These are phyloP conservation scores for Neurospora crassa DNA, from an alignment of 2,329 filamentous ascomycete genomes.

Conservation along the genomic window DNA sequence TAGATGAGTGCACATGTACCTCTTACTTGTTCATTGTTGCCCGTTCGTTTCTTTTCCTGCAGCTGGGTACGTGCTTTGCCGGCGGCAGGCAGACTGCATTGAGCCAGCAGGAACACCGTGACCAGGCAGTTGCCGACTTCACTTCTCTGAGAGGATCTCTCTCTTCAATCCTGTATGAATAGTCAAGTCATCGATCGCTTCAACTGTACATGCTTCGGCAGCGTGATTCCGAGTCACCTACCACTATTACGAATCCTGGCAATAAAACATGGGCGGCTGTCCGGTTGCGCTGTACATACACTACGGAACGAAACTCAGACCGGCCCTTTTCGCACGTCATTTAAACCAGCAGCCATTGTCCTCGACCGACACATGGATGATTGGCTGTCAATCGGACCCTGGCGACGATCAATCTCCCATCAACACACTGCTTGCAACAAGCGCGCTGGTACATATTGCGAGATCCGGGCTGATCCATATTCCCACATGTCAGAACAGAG, in stretches of 20 bases:
- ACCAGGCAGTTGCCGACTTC: not conserved
- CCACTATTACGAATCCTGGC: not conserved
- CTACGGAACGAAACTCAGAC: not conserved
- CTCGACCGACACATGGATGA: not conserved
- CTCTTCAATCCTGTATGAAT: not conserved
- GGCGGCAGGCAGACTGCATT: not conserved
- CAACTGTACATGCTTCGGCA: not conserved
- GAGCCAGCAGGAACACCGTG: not conserved
- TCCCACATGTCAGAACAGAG: not conserved
- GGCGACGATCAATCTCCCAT: conserved; percentile 19
- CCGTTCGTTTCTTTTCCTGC: not conserved
- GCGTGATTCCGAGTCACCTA: not conserved
- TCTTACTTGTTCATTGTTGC: not conserved
- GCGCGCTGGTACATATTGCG: conserved; percentile 7
- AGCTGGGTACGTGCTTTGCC: not conserved
- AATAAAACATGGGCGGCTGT: not conserved
- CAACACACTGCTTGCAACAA: conserved; percentile 5
- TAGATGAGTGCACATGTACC: not conserved
- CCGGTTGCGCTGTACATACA: not conserved
- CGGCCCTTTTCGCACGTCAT: conserved; percentile 1
- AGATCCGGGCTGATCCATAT: conserved; percentile 21
- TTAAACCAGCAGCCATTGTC: not conserved
- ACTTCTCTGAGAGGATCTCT: not conserved
- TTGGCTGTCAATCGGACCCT: not conserved
- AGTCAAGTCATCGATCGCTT: not conserved